Base-by-base conservation (phyloP, 345 rosid genomes). In the Capsella bursapastoris region DNA sequence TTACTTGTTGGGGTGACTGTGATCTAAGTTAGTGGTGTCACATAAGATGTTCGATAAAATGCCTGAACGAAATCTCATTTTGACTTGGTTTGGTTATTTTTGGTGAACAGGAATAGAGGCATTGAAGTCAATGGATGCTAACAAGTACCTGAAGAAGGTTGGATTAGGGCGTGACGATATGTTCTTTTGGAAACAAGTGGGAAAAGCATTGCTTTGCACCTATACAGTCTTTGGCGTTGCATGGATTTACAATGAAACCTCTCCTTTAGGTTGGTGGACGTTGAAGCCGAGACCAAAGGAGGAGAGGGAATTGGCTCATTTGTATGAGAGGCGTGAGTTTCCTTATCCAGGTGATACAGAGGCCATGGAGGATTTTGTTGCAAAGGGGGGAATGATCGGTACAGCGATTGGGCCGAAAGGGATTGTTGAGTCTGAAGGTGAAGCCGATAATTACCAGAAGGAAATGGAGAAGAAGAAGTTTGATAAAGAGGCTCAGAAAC, bases 221-320 rank as follows among this genome's bases (percentile, higher is more conserved):
- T 95, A 92, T 85, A 66, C 94, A 15, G 43, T 95, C 43, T 77
- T 82, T 18, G 98, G 98, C 37, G 63, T 64, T 4, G 91, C 84
- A 0, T 90, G 98, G 97, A 31, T 89, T 14, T 92, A 83, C 84
- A 88, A 89, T 37, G 92, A 90, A 75, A 90, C 92, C 0, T 92
- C 98, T 6, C 92, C 98, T 0, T 83, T 92, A 3, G 96, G 98
- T 14, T 95, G 96, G 97, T 92, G 97, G 96, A 89, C 92, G 11
- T 70, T 92, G 79, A 92, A 84, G 88, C 96, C 97, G 0, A 83
- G 80, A 74, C 93, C 93, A 14, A 92, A 88, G 82, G 97, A 92
- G 71, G 98, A 90, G 79, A 80, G 65, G 25, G 92, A 90, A 56
- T 53, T 88, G 47, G 93, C 96, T 2, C 97, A 88, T 76, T 57